Percentiles rank a stretch among this genome's conserved stretches.
These are phyloP conservation scores for Eucalyptus brandiana DNA, from an alignment of 345 rosid species.

Conservation along the genomic window DNA sequence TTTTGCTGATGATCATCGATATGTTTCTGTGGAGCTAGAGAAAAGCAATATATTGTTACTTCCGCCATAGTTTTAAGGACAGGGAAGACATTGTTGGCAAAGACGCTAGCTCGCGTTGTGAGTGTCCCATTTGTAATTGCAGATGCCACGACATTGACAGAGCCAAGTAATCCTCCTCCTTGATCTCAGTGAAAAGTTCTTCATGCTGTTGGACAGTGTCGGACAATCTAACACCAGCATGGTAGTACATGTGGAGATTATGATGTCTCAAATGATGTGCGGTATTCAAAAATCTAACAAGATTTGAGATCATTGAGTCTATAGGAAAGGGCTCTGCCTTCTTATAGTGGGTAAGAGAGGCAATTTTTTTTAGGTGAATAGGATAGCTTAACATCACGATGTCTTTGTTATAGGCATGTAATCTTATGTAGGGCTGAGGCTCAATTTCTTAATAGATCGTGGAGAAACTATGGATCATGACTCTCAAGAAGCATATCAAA, in stretches of 20 bases:
- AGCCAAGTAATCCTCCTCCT: conserved; percentile 38
- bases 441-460: neutral
- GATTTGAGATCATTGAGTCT: neutral
- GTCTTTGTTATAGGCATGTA: neutral
- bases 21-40: conserved; percentile 70
- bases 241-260: neutral
- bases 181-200: neutral
- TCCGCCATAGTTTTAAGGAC: conserved; percentile 41
- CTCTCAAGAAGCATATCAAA: neutral
- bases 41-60: conserved; percentile 72
- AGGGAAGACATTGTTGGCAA: conserved; percentile 98
- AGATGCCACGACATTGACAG: conserved; percentile 89
- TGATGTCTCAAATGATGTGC: neutral
- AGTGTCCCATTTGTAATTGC: conserved; percentile 87
- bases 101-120: conserved; percentile 83
- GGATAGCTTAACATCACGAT: neutral
- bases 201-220: neutral
- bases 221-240: neutral
- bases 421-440: neutral
- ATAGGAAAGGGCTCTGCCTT: neutral
- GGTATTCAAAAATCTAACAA: neutral
- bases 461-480: neutral
- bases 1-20: conserved; percentile 19
- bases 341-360: neutral
- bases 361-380: neutral